Conservation (phyloP, 2,329 filamentous ascomycete genomes). For the Fusarium sp. region DNA sequence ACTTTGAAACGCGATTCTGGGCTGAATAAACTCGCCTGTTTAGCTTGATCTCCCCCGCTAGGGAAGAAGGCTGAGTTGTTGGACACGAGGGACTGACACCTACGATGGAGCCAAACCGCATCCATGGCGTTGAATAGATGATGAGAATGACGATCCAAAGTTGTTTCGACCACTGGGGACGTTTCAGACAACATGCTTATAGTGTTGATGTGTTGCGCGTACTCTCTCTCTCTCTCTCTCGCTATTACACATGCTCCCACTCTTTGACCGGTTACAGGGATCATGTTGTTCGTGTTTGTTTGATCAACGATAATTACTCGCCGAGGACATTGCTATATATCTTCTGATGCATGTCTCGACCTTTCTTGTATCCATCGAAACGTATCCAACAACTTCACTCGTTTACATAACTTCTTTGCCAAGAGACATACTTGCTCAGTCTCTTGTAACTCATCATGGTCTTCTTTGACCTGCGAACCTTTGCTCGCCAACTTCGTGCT, state of each 20-base stretch:
- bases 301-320: not conserved
- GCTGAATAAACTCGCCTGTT: not conserved
- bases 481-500: constrained; percentile 18
- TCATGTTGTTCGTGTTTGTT: not conserved
- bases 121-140: constrained; percentile 3
- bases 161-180: not conserved
- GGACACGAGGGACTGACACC: constrained; percentile 6
- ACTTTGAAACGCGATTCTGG: not conserved
- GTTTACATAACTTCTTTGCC: not conserved
- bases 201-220: not conserved
- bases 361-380: not conserved
- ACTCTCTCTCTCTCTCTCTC: no score
- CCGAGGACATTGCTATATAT: not conserved
- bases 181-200: constrained; percentile 3
- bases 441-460: not conserved
- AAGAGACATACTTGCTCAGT: not conserved
- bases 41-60: not conserved
- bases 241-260: not conserved
- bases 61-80: not conserved
- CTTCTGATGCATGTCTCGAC: not conserved
- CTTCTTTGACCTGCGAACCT: constrained; percentile 1
- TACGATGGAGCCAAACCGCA: not conserved
- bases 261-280: not conserved
- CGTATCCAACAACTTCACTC: not conserved
- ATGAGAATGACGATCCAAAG: not conserved